Conservation (phyloP, 768 basidiomycete genomes). For the Paxillus involutus region DNA sequence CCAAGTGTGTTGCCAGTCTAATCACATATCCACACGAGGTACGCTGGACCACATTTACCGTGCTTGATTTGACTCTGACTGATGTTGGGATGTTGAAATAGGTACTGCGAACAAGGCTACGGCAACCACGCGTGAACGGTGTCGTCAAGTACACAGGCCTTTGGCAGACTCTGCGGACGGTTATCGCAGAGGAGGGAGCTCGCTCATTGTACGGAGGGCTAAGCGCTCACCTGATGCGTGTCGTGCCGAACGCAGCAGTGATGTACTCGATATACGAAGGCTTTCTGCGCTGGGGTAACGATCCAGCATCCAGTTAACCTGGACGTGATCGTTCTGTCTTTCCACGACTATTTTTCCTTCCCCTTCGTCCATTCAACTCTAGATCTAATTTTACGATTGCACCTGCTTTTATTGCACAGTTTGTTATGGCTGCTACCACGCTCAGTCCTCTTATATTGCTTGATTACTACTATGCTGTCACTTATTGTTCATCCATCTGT, state of each 20-base stretch:
- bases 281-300: constrained; percentile 57
- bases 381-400: constrained; percentile 14
- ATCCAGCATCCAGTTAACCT: neutral
- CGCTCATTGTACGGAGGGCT: constrained; percentile 88
- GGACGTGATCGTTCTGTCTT: neutral
- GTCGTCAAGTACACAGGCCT: constrained; percentile 85
- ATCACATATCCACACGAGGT: constrained; percentile 99
- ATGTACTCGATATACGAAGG: constrained; percentile 98
- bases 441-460: constrained; percentile 9
- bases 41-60: constrained; percentile 18
- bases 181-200: constrained; percentile 89
- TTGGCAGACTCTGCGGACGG: constrained; percentile 76
- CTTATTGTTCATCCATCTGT: constrained; percentile 14
- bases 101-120: constrained; percentile 90
- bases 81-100: constrained; percentile 24
- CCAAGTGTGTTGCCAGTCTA: constrained; percentile 90
- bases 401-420: neutral
- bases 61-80: neutral
- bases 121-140: constrained; percentile 82
- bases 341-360: neutral
- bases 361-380: neutral
- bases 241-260: constrained; percentile 94
- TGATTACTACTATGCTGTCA: constrained; percentile 16
- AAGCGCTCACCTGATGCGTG: constrained; percentile 92
- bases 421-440: constrained; percentile 1